A percentile compares a stretch with the other conserved stretches of the same genome.
These are phyloP conservation scores for Naganishia sp. DNA, from an alignment of 1,284 basidiomycete species.

Conservation along the genomic window DNA sequence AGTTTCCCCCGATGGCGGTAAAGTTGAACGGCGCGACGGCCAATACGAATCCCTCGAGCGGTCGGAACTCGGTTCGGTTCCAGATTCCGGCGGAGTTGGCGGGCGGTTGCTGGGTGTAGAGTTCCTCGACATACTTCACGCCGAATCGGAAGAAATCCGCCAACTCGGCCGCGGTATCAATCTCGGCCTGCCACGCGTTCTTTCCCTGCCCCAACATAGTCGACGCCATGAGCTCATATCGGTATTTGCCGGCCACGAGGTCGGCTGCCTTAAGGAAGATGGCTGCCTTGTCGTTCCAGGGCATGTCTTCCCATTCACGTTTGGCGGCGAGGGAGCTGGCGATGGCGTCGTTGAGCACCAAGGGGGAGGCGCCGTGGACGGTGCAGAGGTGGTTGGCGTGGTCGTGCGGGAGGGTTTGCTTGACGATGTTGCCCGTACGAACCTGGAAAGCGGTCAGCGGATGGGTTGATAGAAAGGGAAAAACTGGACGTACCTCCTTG, in stretches of 20 bases:
- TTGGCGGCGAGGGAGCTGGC: conserved; percentile 85
- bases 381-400: conserved; percentile 77
- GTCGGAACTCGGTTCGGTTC: conserved; percentile 96
- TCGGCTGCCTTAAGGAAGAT: conserved; percentile 98
- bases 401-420: conserved; percentile 80
- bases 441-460: conserved; percentile 59
- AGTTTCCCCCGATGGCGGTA: conserved; percentile 93
- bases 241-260: conserved; percentile 88
- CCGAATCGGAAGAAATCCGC: conserved; percentile 95
- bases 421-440: conserved; percentile 76
- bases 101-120: conserved; percentile 86
- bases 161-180: conserved; percentile 96
- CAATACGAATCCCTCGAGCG: conserved; percentile 95
- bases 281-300: conserved; percentile 93
- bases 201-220: conserved; percentile 99
- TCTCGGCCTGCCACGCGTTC: conserved; percentile 99
- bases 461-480: neutral
- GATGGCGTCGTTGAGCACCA: conserved; percentile 77
- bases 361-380: conserved; percentile 85
- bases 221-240: conserved; percentile 91
- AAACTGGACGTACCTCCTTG: conserved; percentile 65
- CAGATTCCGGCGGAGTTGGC: conserved; percentile 84
- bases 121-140: conserved; percentile 89
- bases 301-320: conserved; percentile 84
- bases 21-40: conserved; percentile 99